Evolutionary conservation across 2,329 filamentous ascomycete species (phyloP), one percentile per base, ranked within the genome.

Genomic region (Scytalidium sp.): DNA sequence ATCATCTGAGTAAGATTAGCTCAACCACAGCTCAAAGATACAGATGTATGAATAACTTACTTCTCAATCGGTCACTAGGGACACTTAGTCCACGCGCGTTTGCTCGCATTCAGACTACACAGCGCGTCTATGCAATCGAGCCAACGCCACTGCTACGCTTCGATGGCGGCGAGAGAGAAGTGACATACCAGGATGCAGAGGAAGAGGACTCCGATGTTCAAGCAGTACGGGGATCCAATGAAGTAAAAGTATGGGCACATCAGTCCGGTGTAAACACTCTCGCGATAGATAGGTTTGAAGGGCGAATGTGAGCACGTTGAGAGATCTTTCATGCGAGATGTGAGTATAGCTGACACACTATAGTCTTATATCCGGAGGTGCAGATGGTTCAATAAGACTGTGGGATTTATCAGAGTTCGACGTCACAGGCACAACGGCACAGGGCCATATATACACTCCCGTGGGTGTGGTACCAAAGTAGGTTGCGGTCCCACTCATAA

Each of bases 291-390:
- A 82, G 84, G 45, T 90, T 94, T 62, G 88, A 94, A 55, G 90
- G 88, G 3, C 77, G 84, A 63, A 84, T 88, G 84, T 87, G 70
- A 66, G 75, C 55, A 19, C 4, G 17, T 15, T 15, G 25, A 27
- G 7, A 13, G 13, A 52, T 25, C n/a, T 15, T 17, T 45, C 20
- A 13, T 17, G n/a, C 19, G 25, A 20, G 13, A 15, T 20, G n/a
- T 40, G 20, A 41, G 15, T 36, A 39, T 20, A 20, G 27, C 13
- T 19, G 8, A 43, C 36, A 40, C 43, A 25, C 50, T 44, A 19
- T 60, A 87, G 88, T 57, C 77, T 97, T 54, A 70, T 96, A 2
- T 96, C 92, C 1, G 93, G 90, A 3, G 91, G 92, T 23, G 86
- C 89, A 3, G 90, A 96, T 64, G 89, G 88, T 9, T 88, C 87